Percentiles rank a stretch among this genome's conserved stretches.
These are phyloP conservation scores for Diaporthe nobilis DNA, from an alignment of 2,329 filamentous ascomycete genomes.

Conservation along the genomic window DNA sequence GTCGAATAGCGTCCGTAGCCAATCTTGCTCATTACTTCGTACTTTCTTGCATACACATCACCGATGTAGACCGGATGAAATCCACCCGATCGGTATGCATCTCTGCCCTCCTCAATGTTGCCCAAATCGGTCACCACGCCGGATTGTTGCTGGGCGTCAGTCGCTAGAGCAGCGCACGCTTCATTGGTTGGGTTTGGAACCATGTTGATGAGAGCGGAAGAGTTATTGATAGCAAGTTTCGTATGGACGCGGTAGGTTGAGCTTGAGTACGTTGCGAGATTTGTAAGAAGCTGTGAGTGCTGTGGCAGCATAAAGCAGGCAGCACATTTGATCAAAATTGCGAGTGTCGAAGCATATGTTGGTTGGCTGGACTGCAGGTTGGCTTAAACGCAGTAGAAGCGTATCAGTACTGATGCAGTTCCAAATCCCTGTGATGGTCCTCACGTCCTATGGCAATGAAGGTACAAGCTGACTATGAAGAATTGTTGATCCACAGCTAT, in stretches of 20 bases:
- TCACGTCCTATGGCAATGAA: too few relatives aligned
- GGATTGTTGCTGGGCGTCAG: background rate
- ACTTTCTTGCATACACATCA: slow-evolving; percentile 42
- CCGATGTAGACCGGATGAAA: slow-evolving; percentile 46
- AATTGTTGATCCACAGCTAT: too few relatives aligned
- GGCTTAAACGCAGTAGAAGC: too few relatives aligned
- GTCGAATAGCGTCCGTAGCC: slow-evolving; percentile 32
- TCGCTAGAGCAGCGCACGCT: background rate
- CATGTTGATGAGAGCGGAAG: background rate
- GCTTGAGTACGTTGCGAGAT: too few relatives aligned
- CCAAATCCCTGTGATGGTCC: too few relatives aligned
- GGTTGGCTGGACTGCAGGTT: too few relatives aligned
- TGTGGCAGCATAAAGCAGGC: background rate
- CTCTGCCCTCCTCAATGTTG: slow-evolving; percentile 22
- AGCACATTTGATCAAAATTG: too few relatives aligned
- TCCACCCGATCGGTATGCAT: slow-evolving; percentile 16
- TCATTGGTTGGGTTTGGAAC: background rate
- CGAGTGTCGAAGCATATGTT: too few relatives aligned
- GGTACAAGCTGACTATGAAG: too few relatives aligned
- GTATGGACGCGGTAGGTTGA: background rate
- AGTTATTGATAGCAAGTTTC: background rate
- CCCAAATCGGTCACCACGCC: background rate
- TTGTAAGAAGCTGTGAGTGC: background rate
- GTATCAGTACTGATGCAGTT: too few relatives aligned
- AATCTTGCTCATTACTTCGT: slow-evolving; percentile 42